Conservation (phyloP, 345 rosid species). For the Salix suchowensis region DNA sequence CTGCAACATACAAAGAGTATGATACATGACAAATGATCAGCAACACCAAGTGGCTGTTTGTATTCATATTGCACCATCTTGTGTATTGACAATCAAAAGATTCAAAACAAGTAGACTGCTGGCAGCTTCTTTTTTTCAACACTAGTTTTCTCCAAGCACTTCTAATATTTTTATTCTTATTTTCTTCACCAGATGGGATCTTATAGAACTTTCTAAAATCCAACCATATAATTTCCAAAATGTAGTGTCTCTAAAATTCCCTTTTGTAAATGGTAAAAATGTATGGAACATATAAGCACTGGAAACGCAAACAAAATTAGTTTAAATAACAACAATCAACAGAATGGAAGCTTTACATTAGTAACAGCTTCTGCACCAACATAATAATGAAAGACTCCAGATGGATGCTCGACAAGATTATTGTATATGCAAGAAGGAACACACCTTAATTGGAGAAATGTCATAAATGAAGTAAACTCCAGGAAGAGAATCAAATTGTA, state of each 20-base stretch:
- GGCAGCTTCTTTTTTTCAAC: background rate
- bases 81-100: background rate
- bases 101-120: background rate
- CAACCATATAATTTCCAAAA: background rate
- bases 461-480: constrained; percentile 97
- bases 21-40: background rate
- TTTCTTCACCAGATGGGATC: background rate
- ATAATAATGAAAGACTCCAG: background rate
- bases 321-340: background rate
- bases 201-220: background rate
- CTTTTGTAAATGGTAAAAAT: background rate
- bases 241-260: background rate
- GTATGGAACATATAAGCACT: background rate
- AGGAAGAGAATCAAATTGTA: constrained; percentile 55
- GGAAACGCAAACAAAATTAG: background rate
- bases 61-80: background rate
- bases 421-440: constrained; percentile 9
- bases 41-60: background rate
- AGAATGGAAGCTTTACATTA: background rate
- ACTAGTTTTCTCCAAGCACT: background rate
- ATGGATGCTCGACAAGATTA: constrained; percentile 3
- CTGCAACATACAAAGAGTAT: constrained; percentile 10
- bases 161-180: too few species aligned
- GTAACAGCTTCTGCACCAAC: constrained; percentile 1
- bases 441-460: constrained; percentile 94